Evolutionary conservation across 192 early-diverging fungal genomes (phyloP).

Genomic region (Backusella sp.): DNA sequence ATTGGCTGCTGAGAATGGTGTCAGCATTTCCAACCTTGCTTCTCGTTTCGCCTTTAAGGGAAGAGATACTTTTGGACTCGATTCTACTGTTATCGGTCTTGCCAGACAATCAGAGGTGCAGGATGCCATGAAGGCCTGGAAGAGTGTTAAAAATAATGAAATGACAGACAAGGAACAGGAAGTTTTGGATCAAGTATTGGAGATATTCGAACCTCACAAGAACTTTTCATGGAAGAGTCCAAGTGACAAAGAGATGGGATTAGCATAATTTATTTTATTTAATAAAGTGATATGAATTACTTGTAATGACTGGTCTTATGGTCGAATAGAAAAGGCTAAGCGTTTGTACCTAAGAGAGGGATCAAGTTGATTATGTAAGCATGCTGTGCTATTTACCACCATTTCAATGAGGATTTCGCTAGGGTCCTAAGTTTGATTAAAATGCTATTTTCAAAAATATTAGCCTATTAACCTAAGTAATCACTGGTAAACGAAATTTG

Average conservation of each 20-base stretch:
- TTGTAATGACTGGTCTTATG: too few relatives aligned
- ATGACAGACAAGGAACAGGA: conserved; percentile 23
- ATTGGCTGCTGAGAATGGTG: conserved; percentile 34
- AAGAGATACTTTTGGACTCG: conserved; percentile 33
- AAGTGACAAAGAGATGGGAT: conserved; percentile 26
- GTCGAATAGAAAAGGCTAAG: too few relatives aligned
- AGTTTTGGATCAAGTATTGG: conserved; percentile 31
- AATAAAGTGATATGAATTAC: neutral
- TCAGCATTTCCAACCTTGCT: conserved; percentile 59
- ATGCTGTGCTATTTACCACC: too few relatives aligned
- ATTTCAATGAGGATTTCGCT: too few relatives aligned
- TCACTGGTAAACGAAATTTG: too few relatives aligned
- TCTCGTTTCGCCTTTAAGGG: conserved; percentile 43
- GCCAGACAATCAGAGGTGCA: conserved; percentile 47
- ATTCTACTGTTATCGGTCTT: conserved; percentile 51
- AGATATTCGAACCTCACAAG: conserved; percentile 36
- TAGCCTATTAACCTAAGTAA: too few relatives aligned
- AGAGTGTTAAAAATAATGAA: conserved; percentile 29
- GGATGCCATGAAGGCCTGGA: conserved; percentile 37
- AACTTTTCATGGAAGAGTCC: conserved; percentile 49
- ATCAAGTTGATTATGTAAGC: too few relatives aligned
- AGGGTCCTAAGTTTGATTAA: too few relatives aligned
- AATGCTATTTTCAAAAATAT: too few relatives aligned
- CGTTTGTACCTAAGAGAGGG: too few relatives aligned
- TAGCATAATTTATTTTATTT: neutral